A percentile compares a stretch with the other conserved stretches of the same genome.
Evolutionary conservation across 495 filamentous ascomycete species (phyloP).

Genomic region (Monascus purpureus): DNA sequence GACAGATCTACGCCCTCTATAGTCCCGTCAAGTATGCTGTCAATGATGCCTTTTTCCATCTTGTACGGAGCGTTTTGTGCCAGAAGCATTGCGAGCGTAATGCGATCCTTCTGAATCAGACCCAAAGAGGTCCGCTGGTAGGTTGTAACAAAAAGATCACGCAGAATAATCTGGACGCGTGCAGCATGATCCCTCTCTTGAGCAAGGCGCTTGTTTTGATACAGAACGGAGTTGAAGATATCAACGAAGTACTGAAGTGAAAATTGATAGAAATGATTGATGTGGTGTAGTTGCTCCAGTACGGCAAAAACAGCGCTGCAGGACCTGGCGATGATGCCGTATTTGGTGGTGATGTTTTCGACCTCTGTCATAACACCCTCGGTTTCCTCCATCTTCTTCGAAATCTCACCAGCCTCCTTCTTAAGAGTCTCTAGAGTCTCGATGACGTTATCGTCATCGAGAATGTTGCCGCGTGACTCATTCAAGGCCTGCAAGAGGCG

Average conservation of each 20-base stretch:
- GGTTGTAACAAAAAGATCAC: slow-evolving; percentile 76
- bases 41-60: slow-evolving; percentile 82
- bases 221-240: slow-evolving; percentile 90
- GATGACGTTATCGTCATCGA: slow-evolving; percentile 96
- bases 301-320: slow-evolving; percentile 96
- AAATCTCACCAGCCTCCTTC: slow-evolving; percentile 92
- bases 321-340: slow-evolving; percentile 79
- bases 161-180: slow-evolving; percentile 75
- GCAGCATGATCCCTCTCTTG: slow-evolving; percentile 58
- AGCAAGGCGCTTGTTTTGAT: slow-evolving; percentile 59
- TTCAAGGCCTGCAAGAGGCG: slow-evolving; percentile 87
- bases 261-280: slow-evolving; percentile 99
- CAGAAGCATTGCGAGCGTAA: slow-evolving; percentile 91
- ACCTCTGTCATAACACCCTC: slow-evolving; percentile 98
- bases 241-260: slow-evolving; percentile 95
- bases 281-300: slow-evolving; percentile 89
- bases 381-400: slow-evolving; percentile 86
- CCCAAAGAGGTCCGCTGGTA: slow-evolving; percentile 90
- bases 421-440: slow-evolving; percentile 96
- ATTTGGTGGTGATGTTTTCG: slow-evolving; percentile 83
- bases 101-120: slow-evolving; percentile 82
- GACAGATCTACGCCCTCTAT: slow-evolving; percentile 70
- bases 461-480: slow-evolving; percentile 92
- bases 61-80: slow-evolving; percentile 86
- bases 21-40: slow-evolving; percentile 67